phyloP scores from a whole-genome alignment of 208 protist genomes.

The Giardia duodenalis region DNA sequence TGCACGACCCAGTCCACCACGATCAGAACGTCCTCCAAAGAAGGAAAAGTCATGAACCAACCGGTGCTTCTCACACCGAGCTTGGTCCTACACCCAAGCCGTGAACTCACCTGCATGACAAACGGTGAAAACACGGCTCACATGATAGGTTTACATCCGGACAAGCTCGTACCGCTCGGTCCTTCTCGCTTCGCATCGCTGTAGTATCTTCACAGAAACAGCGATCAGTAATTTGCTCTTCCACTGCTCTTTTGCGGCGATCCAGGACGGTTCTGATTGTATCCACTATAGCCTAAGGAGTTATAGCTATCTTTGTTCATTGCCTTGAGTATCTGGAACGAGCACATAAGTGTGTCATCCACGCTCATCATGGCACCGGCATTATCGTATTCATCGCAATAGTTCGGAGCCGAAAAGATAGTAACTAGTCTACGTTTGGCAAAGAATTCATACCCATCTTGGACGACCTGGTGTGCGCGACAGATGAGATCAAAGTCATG shows the following conservation, averaged over 20 bases:
- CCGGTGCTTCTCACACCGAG: too few species aligned
- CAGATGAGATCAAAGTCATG: constrained; percentile 96
- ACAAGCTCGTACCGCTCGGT: too few species aligned
- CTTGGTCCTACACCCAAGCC: too few species aligned
- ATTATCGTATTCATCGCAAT: constrained; percentile 98
- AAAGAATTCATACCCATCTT: constrained; percentile 98
- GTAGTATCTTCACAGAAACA: neutral
- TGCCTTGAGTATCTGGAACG: constrained; percentile 71
- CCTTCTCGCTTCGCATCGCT: neutral
- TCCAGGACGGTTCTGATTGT: constrained; percentile 1
- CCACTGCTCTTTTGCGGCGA: neutral
- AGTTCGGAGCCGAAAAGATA: constrained; percentile 97
- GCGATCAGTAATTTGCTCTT: neutral
- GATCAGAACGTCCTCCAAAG: too few species aligned
- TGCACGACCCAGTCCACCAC: too few species aligned
- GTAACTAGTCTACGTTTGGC: constrained; percentile 92
- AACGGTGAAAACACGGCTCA: too few species aligned
- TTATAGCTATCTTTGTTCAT: neutral
- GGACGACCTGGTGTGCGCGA: constrained; percentile 92
- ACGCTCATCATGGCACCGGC: constrained; percentile 90
- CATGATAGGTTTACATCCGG: too few species aligned
- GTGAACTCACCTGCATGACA: too few species aligned
- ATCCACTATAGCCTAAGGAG: neutral
- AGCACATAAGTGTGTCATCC: constrained; percentile 80
- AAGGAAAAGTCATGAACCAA: too few species aligned